phyloP scores from a whole-genome alignment of 768 basidiomycete species.

The Tricholoma saponaceum region DNA sequence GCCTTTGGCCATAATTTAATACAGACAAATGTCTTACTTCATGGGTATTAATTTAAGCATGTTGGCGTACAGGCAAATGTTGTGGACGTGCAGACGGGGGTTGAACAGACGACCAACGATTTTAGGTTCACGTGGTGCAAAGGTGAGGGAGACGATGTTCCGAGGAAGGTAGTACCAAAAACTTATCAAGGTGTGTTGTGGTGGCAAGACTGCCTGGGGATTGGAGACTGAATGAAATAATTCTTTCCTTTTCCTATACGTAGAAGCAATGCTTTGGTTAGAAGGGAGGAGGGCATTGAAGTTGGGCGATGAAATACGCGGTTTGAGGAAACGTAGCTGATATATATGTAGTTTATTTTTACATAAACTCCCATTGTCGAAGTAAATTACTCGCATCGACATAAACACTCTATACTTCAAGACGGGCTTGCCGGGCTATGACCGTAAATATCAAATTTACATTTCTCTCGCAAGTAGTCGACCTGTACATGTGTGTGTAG shows the following conservation, averaged over 20 bases:
- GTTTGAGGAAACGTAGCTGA: constrained; percentile 14
- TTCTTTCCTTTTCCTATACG: constrained; percentile 15
- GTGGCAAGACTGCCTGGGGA: background rate
- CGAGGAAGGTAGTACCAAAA: constrained; percentile 56
- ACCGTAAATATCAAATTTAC: background rate
- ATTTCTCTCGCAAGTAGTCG: background rate
- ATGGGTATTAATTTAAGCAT: constrained; percentile 41
- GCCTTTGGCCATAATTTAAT: constrained; percentile 19
- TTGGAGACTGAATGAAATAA: background rate
- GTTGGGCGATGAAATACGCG: constrained; percentile 60
- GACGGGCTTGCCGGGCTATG: too few relatives aligned
- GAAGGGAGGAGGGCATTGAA: constrained; percentile 73
- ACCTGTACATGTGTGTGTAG: background rate
- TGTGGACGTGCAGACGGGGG: constrained; percentile 61
- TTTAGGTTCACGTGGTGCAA: constrained; percentile 73
- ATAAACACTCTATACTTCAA: background rate
- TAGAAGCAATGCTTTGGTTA: constrained; percentile 84
- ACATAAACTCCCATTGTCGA: too few relatives aligned
- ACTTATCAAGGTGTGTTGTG: constrained; percentile 56
- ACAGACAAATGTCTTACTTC: background rate
- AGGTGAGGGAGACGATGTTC: constrained; percentile 30
- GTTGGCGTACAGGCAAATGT: constrained; percentile 70
- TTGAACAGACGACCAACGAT: constrained; percentile 66
- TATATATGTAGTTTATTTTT: too few relatives aligned
- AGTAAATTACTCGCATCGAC: too few relatives aligned